Percentiles rank a stretch among this genome's conserved stretches.
These are phyloP conservation scores for Lipomyces starkeyi DNA, from an alignment of 805 yeast genomes.

Conservation along the genomic window DNA sequence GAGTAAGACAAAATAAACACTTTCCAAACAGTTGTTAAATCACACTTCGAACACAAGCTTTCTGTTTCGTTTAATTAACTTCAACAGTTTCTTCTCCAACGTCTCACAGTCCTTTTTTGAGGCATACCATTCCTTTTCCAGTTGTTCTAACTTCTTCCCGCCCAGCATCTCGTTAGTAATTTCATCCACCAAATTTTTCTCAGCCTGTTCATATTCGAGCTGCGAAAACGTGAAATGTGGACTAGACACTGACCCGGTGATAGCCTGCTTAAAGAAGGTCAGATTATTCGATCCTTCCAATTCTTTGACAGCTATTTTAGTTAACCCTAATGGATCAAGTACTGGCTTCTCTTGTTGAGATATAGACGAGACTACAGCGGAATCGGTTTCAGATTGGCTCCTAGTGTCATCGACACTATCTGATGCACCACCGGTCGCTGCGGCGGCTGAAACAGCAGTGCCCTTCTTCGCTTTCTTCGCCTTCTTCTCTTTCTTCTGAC, in stretches of 20 bases:
- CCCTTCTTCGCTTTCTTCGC: slow-evolving; percentile 16
- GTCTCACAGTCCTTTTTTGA: slow-evolving; percentile 27
- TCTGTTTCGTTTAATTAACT: slow-evolving; percentile 26
- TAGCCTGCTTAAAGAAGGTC: slow-evolving; percentile 21
- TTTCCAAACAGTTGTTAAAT: neutral
- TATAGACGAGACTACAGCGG: neutral
- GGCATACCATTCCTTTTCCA: slow-evolving; percentile 28
- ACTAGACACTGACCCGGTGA: slow-evolving; percentile 12
- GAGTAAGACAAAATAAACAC: neutral
- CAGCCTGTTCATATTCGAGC: slow-evolving; percentile 23
- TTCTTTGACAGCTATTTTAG: slow-evolving; percentile 15
- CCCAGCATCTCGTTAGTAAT: slow-evolving; percentile 9
- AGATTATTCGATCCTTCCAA: slow-evolving; percentile 5
- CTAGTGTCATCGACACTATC: neutral
- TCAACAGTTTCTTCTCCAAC: slow-evolving; percentile 26
- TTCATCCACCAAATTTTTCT: neutral
- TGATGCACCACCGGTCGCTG: slow-evolving; percentile 1
- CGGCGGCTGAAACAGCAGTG: neutral
- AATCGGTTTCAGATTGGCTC: slow-evolving; percentile 1
- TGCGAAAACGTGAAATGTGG: slow-evolving; percentile 20
- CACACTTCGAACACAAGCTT: slow-evolving; percentile 18
- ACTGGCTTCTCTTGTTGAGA: neutral
- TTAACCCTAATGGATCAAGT: slow-evolving; percentile 10
- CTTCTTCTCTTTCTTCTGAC: slow-evolving; percentile 21
- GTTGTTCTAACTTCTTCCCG: slow-evolving; percentile 21